These are phyloP conservation scores for Karstenula rhodostoma DNA, from an alignment of 2,329 filamentous ascomycete genomes.

Conservation along the genomic window DNA sequence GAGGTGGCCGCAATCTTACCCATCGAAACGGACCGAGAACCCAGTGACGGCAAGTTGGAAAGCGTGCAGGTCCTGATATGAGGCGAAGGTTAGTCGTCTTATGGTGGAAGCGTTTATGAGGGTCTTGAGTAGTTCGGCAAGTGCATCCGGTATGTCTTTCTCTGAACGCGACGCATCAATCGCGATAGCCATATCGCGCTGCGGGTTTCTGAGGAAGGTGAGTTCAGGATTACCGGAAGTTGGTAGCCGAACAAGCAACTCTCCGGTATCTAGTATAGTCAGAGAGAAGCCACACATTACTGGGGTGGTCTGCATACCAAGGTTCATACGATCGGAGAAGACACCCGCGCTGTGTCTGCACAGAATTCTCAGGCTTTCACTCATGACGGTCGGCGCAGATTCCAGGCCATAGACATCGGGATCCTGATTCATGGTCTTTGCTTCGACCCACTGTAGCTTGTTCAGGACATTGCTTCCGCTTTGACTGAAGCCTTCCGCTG, in stretches of 20 bases:
- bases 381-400: constrained; percentile 73
- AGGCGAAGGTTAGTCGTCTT: constrained; percentile 66
- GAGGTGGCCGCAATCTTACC: constrained; percentile 26
- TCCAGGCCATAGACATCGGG: constrained; percentile 63
- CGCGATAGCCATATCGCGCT: constrained; percentile 79
- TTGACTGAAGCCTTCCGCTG: constrained; percentile 55
- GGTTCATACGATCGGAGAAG: constrained; percentile 83
- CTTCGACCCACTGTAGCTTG: constrained; percentile 68
- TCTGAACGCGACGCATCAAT: constrained; percentile 59
- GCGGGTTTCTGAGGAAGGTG: constrained; percentile 67
- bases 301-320: constrained; percentile 56
- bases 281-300: constrained; percentile 15
- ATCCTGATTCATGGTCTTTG: constrained; percentile 76
- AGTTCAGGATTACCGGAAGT: constrained; percentile 47
- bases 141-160: constrained; percentile 62
- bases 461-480: constrained; percentile 52
- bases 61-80: constrained; percentile 69
- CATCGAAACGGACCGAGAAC: constrained; percentile 67
- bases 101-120: constrained; percentile 69
- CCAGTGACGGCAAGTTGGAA: constrained; percentile 85
- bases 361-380: constrained; percentile 78
- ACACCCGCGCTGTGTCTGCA: constrained; percentile 79
- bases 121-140: constrained; percentile 69
- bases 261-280: constrained; percentile 49
- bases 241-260: constrained; percentile 58